Percentiles rank a stretch among this genome's conserved stretches.
Evolutionary conservation across 2,329 filamentous ascomycete genomes (phyloP).

Genomic region (Blumeria graminis): DNA sequence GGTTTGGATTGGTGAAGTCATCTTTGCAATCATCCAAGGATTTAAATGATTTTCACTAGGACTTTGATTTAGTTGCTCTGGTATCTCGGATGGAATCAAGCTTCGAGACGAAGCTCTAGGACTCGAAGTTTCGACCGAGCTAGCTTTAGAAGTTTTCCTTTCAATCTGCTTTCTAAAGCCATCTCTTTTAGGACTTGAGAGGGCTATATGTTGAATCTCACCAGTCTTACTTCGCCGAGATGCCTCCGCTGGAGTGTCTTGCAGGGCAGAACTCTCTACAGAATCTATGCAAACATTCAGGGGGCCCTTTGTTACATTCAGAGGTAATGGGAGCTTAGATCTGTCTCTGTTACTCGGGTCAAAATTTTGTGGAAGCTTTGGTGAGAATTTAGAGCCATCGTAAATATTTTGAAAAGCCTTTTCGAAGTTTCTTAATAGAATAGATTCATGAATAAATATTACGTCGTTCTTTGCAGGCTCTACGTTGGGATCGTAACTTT

Average conservation of each 20-base stretch:
- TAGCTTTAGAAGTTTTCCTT: neutral
- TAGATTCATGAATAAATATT: slow-evolving; percentile 32
- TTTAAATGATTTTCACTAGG: slow-evolving; percentile 11
- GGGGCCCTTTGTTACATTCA: too few species aligned
- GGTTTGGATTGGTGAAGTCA: slow-evolving; percentile 11
- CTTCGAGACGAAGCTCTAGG: neutral
- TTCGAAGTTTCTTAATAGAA: slow-evolving; percentile 17
- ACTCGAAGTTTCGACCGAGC: neutral
- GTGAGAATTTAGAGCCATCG: slow-evolving; percentile 4
- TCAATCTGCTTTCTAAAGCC: neutral
- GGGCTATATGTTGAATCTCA: neutral
- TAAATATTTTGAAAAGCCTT: slow-evolving; percentile 12
- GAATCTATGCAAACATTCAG: too few species aligned
- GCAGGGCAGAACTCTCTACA: neutral
- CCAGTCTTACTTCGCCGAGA: neutral
- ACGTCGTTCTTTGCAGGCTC: slow-evolving; percentile 51
- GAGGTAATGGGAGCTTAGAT: too few species aligned
- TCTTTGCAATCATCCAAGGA: slow-evolving; percentile 19
- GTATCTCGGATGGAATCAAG: neutral
- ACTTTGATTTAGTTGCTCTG: neutral
- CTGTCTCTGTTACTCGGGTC: too few species aligned
- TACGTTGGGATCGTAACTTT: slow-evolving; percentile 47
- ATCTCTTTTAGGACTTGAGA: neutral
- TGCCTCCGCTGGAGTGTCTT: neutral
- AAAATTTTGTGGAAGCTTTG: too few species aligned